Percentiles rank a stretch among this genome's conserved stretches.
phyloP scores from a whole-genome alignment of 2,329 filamentous ascomycete genomes.

The Ceratocystis cubensis region DNA sequence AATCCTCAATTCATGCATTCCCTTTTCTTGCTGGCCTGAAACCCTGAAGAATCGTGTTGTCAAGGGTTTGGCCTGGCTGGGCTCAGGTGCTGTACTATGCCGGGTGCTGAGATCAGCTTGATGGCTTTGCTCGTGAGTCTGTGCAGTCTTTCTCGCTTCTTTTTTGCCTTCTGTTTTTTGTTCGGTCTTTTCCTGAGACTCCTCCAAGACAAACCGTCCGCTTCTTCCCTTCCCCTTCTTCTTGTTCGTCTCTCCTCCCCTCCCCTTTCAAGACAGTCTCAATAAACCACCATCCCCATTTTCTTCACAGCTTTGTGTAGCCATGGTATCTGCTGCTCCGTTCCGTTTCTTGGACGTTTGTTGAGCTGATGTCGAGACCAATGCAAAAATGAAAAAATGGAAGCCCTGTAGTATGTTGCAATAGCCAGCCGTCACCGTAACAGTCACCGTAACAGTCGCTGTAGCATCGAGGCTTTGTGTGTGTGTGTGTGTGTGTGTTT shows the following conservation, averaged over 20 bases:
- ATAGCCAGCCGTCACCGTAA: too few relatives aligned
- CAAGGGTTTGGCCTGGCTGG: neutral
- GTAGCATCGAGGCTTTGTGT: neutral
- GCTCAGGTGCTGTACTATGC: neutral
- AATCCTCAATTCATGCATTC: conserved; percentile 7
- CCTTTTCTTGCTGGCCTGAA: neutral
- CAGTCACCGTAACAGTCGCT: neutral
- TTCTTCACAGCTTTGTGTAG: neutral
- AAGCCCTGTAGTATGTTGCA: too few relatives aligned
- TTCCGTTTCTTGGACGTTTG: neutral
- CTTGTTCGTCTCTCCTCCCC: neutral
- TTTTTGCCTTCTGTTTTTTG: neutral
- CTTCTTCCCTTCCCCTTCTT: neutral
- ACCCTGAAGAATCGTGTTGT: neutral
- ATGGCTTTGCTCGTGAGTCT: conserved; percentile 1
- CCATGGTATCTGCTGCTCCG: neutral
- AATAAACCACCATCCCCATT: neutral
- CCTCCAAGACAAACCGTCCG: neutral
- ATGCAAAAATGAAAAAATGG: neutral
- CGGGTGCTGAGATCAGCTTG: neutral
- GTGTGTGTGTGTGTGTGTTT: too few relatives aligned
- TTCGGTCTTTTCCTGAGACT: neutral
- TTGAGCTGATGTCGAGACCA: neutral
- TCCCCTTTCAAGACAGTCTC: neutral
- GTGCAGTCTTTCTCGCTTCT: neutral